Evolutionary conservation across 495 filamentous ascomycete genomes (phyloP).

Genomic region (Penicillium manginii): DNA sequence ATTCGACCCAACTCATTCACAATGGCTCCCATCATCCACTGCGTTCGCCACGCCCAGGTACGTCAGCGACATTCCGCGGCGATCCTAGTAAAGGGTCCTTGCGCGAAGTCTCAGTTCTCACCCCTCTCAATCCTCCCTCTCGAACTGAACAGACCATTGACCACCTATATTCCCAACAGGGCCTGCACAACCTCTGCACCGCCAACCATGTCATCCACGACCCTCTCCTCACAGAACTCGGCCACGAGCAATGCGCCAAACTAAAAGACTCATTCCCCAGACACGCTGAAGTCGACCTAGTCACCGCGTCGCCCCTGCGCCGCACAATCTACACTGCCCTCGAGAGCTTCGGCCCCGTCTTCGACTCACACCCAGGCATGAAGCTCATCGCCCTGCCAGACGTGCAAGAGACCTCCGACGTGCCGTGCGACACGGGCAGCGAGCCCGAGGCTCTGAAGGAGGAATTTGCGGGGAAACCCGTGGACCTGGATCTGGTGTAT

Average conservation of each 20-base stretch:
- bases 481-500: conserved; percentile 64
- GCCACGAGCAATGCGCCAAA: conserved; percentile 71
- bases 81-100: conserved; percentile 1
- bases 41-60: conserved; percentile 59
- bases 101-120: neutral
- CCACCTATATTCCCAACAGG: conserved; percentile 46
- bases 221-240: conserved; percentile 76
- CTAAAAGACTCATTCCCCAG: conserved; percentile 66
- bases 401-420: conserved; percentile 75
- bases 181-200: conserved; percentile 78
- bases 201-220: conserved; percentile 76
- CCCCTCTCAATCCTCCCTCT: neutral
- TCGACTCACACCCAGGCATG: conserved; percentile 48
- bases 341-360: conserved; percentile 63
- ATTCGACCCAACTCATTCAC: conserved; percentile 3
- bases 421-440: conserved; percentile 81
- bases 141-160: conserved; percentile 9
- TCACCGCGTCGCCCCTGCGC: conserved; percentile 81
- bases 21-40: conserved; percentile 53
- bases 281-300: conserved; percentile 65
- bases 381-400: conserved; percentile 74
- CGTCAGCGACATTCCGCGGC: conserved; percentile 8
- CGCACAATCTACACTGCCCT: conserved; percentile 85
- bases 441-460: conserved; percentile 55
- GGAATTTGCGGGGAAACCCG: conserved; percentile 63